These are phyloP conservation scores for Rhodotorula babjevae DNA, from an alignment of 768 basidiomycete genomes.

Conservation along the genomic window DNA sequence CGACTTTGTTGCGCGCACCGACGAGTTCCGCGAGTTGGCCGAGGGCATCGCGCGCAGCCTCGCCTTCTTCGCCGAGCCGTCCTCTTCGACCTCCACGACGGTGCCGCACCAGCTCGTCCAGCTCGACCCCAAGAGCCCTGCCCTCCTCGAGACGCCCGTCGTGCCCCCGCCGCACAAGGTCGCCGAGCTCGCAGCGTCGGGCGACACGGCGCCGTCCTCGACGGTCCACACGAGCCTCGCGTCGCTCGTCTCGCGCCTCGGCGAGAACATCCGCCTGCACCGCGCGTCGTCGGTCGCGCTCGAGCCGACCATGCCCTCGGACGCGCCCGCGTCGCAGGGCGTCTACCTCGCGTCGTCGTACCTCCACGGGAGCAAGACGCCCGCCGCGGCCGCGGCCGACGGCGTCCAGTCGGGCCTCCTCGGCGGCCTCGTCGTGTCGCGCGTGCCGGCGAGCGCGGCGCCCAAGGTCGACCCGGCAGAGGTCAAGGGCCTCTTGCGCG, in stretches of 20 bases:
- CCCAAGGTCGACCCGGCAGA: constrained; percentile 48
- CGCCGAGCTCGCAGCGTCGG: constrained; percentile 7
- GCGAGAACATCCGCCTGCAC: constrained; percentile 49
- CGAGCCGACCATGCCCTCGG: constrained; percentile 32
- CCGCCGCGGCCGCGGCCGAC: constrained; percentile 58
- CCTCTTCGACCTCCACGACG: constrained; percentile 29
- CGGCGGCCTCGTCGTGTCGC: constrained; percentile 53
- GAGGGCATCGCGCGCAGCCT: constrained; percentile 78
- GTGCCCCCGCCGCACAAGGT: constrained; percentile 28
- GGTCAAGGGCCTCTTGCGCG: constrained; percentile 57
- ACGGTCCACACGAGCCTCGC: constrained; percentile 34
- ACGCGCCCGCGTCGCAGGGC: neutral
- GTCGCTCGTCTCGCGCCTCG: constrained; percentile 37
- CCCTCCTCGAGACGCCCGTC: constrained; percentile 33
- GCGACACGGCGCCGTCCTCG: neutral
- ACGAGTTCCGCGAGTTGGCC: constrained; percentile 70
- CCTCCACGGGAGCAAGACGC: constrained; percentile 54
- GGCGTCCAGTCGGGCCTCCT: constrained; percentile 50
- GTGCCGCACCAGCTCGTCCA: neutral
- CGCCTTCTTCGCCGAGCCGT: constrained; percentile 54
- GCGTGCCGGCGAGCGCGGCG: constrained; percentile 48
- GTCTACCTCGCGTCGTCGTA: constrained; percentile 38
- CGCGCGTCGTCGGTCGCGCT: constrained; percentile 47
- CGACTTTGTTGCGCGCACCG: constrained; percentile 86
- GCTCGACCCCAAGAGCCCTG: constrained; percentile 13